A percentile compares a stretch with the other conserved stretches of the same genome.
Evolutionary conservation across 208 protist genomes (phyloP).

Genomic region (Trypanosoma avium): DNA sequence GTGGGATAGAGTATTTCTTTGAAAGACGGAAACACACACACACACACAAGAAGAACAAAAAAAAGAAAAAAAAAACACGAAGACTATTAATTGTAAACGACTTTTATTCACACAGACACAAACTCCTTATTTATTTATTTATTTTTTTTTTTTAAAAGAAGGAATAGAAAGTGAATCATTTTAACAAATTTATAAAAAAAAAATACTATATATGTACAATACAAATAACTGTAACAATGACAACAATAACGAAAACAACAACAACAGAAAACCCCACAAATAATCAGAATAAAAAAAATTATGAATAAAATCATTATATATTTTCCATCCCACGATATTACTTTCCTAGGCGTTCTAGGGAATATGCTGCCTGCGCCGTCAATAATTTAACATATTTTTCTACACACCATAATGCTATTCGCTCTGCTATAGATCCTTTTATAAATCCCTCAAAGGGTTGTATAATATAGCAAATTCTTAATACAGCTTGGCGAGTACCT

Average conservation of each 20-base stretch:
- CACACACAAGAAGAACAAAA: background rate
- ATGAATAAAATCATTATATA: background rate
- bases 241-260: too few relatives aligned
- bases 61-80: background rate
- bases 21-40: too few relatives aligned
- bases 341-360: background rate
- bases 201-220: too few relatives aligned
- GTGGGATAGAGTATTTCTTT: too few relatives aligned
- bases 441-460: conserved; percentile 16
- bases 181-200: background rate
- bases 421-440: conserved; percentile 6
- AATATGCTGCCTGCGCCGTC: conserved; percentile 9
- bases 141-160: too few relatives aligned
- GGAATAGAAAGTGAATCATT: too few relatives aligned
- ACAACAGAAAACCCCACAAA: background rate
- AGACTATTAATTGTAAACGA: background rate
- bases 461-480: conserved; percentile 9
- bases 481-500: conserved; percentile 4
- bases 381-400: conserved; percentile 28
- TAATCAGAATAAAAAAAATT: background rate
- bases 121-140: too few relatives aligned
- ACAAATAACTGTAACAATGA: too few relatives aligned
- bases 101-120: background rate
- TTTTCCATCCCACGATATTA: too few relatives aligned
- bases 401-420: conserved; percentile 17